A percentile compares a stretch with the other conserved stretches of the same genome.
Evolutionary conservation across 2,329 filamentous ascomycete species (phyloP).

Genomic region (Colletotrichum graminicola): DNA sequence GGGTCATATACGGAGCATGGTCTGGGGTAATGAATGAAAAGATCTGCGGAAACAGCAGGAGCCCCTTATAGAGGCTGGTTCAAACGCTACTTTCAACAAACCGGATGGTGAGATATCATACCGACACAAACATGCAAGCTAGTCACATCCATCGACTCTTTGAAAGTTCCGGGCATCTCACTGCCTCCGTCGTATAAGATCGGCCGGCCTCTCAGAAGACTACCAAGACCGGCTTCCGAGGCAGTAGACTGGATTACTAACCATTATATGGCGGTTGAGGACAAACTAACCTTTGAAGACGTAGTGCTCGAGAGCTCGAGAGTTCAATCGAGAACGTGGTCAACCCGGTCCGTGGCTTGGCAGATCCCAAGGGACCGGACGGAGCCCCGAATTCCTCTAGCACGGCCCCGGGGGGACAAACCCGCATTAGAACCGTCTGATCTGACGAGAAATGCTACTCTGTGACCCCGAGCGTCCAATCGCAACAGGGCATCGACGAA

Average conservation of each 20-base stretch:
- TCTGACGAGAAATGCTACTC: constrained; percentile 8
- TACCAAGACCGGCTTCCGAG: background rate
- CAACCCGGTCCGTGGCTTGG: constrained; percentile 3
- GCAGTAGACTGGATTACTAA: background rate
- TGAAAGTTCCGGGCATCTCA: background rate
- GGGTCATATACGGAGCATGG: background rate
- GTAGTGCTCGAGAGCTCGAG: background rate
- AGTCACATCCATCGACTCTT: background rate
- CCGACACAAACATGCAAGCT: too few relatives aligned
- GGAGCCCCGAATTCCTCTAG: constrained; percentile 4
- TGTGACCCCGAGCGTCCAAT: constrained; percentile 18
- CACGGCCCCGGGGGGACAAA: background rate
- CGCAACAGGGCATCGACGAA: constrained; percentile 24
- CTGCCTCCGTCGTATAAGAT: background rate
- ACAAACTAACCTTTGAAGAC: background rate
- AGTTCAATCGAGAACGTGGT: background rate
- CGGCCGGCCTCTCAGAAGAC: too few relatives aligned
- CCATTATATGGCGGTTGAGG: background rate
- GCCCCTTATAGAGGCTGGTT: background rate
- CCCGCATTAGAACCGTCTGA: background rate
- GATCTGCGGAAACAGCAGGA: background rate
- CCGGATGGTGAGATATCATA: background rate
- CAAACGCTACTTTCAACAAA: background rate
- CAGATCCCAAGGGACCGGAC: constrained; percentile 6
- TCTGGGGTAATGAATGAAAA: background rate